These are phyloP conservation scores for Hypoxylon sp. DNA, from an alignment of 2,329 filamentous ascomycete species.

Conservation along the genomic window DNA sequence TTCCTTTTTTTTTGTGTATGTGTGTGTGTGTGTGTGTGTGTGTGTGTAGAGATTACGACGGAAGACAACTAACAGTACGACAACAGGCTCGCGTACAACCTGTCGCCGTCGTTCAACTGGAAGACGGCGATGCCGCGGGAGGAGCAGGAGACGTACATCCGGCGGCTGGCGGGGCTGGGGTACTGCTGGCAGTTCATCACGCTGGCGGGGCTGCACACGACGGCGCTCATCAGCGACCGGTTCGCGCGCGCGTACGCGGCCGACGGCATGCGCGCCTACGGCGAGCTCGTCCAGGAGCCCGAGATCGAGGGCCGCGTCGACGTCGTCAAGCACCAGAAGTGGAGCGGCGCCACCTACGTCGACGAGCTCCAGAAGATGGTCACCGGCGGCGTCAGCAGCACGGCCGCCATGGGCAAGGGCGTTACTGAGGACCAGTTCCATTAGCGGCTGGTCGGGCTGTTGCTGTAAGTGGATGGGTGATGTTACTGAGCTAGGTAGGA, in stretches of 20 bases:
- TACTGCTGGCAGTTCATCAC: conserved; percentile 99
- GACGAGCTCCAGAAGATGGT: conserved; percentile 98
- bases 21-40: no score
- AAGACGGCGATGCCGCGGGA: conserved; percentile 91
- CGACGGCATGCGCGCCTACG: conserved; percentile 94
- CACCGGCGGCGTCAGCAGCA: conserved; percentile 87
- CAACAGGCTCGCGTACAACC: conserved; percentile 89
- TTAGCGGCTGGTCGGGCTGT: conserved; percentile 33
- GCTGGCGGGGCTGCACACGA: conserved; percentile 95
- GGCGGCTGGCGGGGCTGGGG: conserved; percentile 82
- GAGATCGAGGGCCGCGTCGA: conserved; percentile 92
- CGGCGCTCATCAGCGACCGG: conserved; percentile 87
- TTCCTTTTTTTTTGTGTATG: background rate
- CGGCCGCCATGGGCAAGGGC: conserved; percentile 95
- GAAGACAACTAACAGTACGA: conserved; percentile 15
- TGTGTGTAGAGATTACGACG: no score
- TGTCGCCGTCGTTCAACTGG: conserved; percentile 99
- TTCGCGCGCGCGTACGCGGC: conserved; percentile 84
- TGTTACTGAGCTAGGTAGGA: background rate
- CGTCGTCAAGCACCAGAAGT: conserved; percentile 99
- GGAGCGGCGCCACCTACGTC: conserved; percentile 93
- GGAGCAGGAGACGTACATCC: conserved; percentile 98
- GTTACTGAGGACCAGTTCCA: conserved; percentile 99
- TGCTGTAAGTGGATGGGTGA: no score
- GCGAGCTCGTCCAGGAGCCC: conserved; percentile 96